Percentiles rank a stretch among this genome's conserved stretches.
Evolutionary conservation across 257 asterid genomes (phyloP).

Genomic region (Forsythia suspensa): DNA sequence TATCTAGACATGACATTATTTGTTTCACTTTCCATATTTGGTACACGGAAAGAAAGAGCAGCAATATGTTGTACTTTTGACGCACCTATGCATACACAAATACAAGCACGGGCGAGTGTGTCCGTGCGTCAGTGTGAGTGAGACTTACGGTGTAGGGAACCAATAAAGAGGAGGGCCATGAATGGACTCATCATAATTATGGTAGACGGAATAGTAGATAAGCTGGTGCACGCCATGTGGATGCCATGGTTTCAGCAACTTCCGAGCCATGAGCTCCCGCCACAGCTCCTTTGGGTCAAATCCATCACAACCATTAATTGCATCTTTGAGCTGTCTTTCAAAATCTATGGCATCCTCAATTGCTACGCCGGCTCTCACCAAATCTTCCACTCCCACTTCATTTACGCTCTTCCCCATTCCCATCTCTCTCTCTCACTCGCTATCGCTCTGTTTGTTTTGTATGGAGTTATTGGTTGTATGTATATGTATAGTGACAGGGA

Average conservation of each 20-base stretch:
- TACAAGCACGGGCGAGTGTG: neutral
- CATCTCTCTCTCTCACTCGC: neutral
- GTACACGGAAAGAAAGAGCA: too few relatives aligned
- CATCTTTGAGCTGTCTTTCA: conserved; percentile 38
- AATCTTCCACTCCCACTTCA: conserved; percentile 55
- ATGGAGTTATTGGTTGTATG: neutral
- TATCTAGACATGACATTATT: neutral
- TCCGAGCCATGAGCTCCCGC: conserved; percentile 51
- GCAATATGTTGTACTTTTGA: too few relatives aligned
- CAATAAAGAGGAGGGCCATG: conserved; percentile 80
- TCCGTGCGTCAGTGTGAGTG: neutral
- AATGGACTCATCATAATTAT: conserved; percentile 43
- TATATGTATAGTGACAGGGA: neutral
- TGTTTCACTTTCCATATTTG: neutral
- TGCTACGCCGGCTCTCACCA: conserved; percentile 54
- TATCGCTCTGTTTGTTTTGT: neutral
- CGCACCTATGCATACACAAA: neutral
- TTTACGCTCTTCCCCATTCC: conserved; percentile 49
- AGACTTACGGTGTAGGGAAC: conserved; percentile 79
- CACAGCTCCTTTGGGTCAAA: conserved; percentile 47
- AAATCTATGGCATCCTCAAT: conserved; percentile 57
- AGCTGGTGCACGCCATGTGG: conserved; percentile 78
- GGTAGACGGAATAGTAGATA: conserved; percentile 61
- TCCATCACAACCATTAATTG: conserved; percentile 21
- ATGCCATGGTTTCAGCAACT: conserved; percentile 67